A percentile compares a stretch with the other conserved stretches of the same genome.
Conservation (phyloP, 495 filamentous ascomycete genomes). For the Podospora australis region DNA sequence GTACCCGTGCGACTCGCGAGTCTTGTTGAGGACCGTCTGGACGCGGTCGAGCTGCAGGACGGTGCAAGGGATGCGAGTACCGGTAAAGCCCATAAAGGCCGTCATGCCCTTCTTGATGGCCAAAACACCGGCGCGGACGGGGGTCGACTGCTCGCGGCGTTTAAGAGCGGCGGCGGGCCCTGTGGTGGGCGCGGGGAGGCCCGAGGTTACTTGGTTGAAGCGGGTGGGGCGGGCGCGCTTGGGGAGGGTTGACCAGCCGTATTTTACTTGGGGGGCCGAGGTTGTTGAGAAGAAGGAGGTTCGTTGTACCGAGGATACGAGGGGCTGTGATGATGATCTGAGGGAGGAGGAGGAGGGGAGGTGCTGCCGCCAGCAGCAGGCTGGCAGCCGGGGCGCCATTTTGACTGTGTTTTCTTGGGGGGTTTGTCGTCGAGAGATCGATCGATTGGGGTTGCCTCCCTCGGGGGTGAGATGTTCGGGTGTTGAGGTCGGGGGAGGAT, state of each 20-base stretch:
- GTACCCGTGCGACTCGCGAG: slow-evolving; percentile 72
- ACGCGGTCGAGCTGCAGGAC: slow-evolving; percentile 91
- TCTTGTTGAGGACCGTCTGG: slow-evolving; percentile 82
- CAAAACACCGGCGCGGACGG: slow-evolving; percentile 73
- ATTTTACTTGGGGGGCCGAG: slow-evolving; percentile 32
- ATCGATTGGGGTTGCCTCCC: too few relatives aligned
- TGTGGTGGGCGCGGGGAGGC: slow-evolving; percentile 54
- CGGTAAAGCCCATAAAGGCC: slow-evolving; percentile 73
- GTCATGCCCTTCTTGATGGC: slow-evolving; percentile 94
- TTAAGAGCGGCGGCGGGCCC: slow-evolving; percentile 73
- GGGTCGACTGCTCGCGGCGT: slow-evolving; percentile 69
- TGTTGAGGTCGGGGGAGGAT: not conserved
- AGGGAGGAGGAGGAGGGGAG: slow-evolving; percentile 27
- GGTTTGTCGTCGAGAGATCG: not conserved
- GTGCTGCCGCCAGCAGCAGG: slow-evolving; percentile 39
- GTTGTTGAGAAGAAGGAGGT: slow-evolving; percentile 1
- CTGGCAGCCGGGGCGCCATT: slow-evolving; percentile 50
- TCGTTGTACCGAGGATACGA: slow-evolving; percentile 11
- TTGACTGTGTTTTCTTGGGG: slow-evolving; percentile 10
- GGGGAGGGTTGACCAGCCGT: slow-evolving; percentile 47
- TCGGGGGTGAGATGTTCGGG: too few relatives aligned
- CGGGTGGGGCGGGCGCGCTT: slow-evolving; percentile 29
- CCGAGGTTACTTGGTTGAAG: slow-evolving; percentile 46
- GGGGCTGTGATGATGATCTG: slow-evolving; percentile 11
- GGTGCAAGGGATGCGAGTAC: slow-evolving; percentile 75